phyloP scores from a whole-genome alignment of 2,329 filamentous ascomycete genomes.

The Cordyceps pruinosa region DNA sequence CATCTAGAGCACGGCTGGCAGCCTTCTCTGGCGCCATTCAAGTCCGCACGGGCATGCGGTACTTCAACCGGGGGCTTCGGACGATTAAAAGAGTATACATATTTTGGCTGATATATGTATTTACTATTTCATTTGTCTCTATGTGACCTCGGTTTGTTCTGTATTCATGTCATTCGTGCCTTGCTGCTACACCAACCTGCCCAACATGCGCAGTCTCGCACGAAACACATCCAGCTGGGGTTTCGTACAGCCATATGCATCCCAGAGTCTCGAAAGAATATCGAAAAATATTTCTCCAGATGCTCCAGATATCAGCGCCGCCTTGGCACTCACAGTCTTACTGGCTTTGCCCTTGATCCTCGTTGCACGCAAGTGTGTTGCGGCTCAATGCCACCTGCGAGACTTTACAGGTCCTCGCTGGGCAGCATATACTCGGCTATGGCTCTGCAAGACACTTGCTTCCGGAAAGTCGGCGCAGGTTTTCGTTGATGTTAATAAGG shows the following conservation, averaged over 20 bases:
- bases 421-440: neutral
- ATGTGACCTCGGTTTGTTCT: too few relatives aligned
- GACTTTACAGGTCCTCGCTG: neutral
- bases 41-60: neutral
- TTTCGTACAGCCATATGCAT: neutral
- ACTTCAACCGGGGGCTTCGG: neutral
- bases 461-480: neutral
- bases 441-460: neutral
- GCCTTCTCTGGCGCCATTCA: neutral
- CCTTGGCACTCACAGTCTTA: neutral
- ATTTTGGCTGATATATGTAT: neutral
- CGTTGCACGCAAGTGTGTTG: neutral
- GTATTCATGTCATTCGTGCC: neutral
- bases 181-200: neutral
- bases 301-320: neutral
- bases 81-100: neutral
- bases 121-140: neutral
- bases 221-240: neutral
- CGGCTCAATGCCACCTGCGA: neutral
- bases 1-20: neutral
- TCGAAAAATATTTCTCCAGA: neutral
- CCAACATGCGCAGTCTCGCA: neutral
- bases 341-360: neutral
- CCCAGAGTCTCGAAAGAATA: neutral
- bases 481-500: neutral